Evolutionary conservation across 2,329 filamentous ascomycete genomes (phyloP), one percentile per base, ranked within the genome.

Genomic region (Cercospora canescens): DNA sequence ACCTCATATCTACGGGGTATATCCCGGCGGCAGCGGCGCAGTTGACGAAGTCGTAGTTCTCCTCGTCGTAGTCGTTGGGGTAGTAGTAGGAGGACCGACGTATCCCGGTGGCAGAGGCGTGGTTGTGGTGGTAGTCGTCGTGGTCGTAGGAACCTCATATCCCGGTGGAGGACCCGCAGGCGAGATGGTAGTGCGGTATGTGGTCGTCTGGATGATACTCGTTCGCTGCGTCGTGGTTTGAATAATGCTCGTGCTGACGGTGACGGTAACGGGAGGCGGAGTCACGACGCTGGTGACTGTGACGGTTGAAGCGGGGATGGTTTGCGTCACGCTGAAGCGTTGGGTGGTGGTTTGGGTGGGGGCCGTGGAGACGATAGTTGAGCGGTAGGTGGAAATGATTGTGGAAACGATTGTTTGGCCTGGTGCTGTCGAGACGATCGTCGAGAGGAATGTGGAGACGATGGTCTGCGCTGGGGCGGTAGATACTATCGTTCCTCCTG

Each of bases 211-310:
- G 26, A 50, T 7, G 11, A 50, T 26, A 28, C 45, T 30, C 24
- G 57, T 60, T 3, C 52, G 28, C 9, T 56, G 32, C 7, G 57
- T 60, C 4, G 52, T 56, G n/a, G 52, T 56, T 6, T 56, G 52
- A 8, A 56, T 11, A 14, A 56, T 56, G 24, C 52, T 56, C 28
- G 52, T 56, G 52, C 52, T 45, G 57, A 60, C 57, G 32, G 57
- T 60, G 0, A 60, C 57, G 1, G 57, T 60, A 2, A 60, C 57
- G 3, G 57, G 37, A 6, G 57, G 37, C 30, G 57, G 57, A 21
- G 57, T 60, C 3, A 37, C 48, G 34, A 28, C 30, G 57, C 37
- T 60, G 2, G 57, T 60, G 12, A 60, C 57, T 12, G 57, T 60
- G 57, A 60, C 35, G 14, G 35, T 60, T 14, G 57, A 60, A 21